Base-by-base conservation (phyloP, 2,329 filamentous ascomycete genomes). In the Didymellaceae sp. region DNA sequence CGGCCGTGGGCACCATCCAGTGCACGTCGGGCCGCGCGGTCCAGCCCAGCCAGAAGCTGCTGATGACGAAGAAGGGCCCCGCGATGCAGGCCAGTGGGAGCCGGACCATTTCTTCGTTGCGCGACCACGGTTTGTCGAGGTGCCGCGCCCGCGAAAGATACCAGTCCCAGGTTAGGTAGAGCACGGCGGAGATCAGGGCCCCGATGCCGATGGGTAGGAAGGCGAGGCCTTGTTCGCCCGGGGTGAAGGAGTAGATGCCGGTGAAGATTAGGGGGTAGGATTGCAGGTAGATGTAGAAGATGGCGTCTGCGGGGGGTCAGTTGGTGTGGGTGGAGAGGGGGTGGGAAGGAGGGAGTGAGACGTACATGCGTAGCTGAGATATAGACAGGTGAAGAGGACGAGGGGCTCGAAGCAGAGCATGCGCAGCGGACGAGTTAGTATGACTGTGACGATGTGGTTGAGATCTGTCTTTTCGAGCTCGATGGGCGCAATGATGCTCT, bases 391-490 rank as follows among this genome's bases (percentile, higher is more conserved):
- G 39, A 85, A 86, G 18, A 86, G 78, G 6, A 93, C 88, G 40
- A 93, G 88, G 39, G 87, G 85, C 66, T 94, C 90, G 33, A 81
- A 86, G 34, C 74, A 65, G n/a, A 90, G 77, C 89, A 93, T 93
- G 20, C 86, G 80, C 5, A 91, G 71, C 0, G 90, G 89, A 0
- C 89, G 77, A 1, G 85, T 86, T 28, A 92, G 75, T 0, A 90
- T 86, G n/a, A 88, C 82, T 1, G 81, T 84, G n/a, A 86, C 68
- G 43, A 90, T 79, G 58, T 88, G 81, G 26, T 74, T 78, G 32
- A 85, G 72, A 34, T 79, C 79, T 21, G 81, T 79, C 43, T 79
- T 75, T 61, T 89, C 84, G 17, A 89, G 72, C 64, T 90, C 86
- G 40, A 83, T 78, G 0, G 83, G 82, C 1, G 88, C 82, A 42